Conservation (phyloP, 1,139 yeast genomes). For the Tardiomyces depauwii region DNA sequence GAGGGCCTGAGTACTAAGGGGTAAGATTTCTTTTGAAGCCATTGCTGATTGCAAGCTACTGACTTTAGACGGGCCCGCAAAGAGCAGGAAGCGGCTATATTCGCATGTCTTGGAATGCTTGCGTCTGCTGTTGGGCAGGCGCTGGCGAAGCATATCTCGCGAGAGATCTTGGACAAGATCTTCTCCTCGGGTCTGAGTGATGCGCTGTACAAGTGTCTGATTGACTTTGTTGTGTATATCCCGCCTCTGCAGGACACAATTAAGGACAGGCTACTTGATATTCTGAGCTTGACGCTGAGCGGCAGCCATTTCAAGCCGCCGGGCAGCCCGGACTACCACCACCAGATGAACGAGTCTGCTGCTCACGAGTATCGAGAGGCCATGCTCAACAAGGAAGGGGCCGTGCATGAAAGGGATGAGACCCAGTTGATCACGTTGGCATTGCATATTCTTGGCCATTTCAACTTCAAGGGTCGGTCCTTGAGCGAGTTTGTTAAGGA, state of each 20-base stretch:
- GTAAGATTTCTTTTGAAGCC: no score
- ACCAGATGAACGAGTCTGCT: conserved; percentile 46
- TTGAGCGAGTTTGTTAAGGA: conserved; percentile 79
- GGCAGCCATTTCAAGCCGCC: conserved; percentile 80
- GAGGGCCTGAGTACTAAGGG: conserved; percentile 71
- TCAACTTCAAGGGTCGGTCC: conserved; percentile 65
- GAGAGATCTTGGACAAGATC: conserved; percentile 70
- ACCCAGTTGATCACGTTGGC: conserved; percentile 52
- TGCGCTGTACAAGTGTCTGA: conserved; percentile 65
- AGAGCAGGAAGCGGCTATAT: conserved; percentile 78
- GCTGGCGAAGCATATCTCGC: conserved; percentile 74
- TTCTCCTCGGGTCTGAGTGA: conserved; percentile 74
- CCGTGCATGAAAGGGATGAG: conserved; percentile 31
- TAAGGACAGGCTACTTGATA: conserved; percentile 58
- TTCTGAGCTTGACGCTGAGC: conserved; percentile 66
- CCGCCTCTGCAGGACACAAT: conserved; percentile 73
- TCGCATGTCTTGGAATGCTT: conserved; percentile 78
- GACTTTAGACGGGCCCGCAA: conserved; percentile 34
- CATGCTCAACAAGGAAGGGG: conserved; percentile 49
- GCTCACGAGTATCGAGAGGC: conserved; percentile 73
- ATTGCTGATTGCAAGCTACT: conserved; percentile 13
- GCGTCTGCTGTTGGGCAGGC: conserved; percentile 95
- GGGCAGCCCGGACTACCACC: conserved; percentile 56
- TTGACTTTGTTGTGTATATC: conserved; percentile 54
- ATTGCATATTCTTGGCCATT: conserved; percentile 58